These are phyloP conservation scores for Colletotrichum lentis DNA, from an alignment of 2,329 filamentous ascomycete species.

Conservation along the genomic window DNA sequence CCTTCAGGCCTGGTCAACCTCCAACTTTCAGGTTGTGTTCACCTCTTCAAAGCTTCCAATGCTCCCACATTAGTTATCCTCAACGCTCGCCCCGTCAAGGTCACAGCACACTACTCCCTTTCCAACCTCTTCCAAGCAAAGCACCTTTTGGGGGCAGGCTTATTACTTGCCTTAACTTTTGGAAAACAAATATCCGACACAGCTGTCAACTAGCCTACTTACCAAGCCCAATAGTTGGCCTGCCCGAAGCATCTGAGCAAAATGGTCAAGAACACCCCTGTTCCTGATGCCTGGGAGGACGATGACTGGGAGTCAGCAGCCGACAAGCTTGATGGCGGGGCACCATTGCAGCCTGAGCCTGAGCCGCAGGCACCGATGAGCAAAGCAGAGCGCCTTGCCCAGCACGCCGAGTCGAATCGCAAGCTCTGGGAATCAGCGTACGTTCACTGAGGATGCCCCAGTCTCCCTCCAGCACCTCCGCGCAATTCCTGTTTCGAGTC, in stretches of 20 bases:
- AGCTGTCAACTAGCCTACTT: not conserved
- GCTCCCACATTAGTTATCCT: slow-evolving; percentile 16
- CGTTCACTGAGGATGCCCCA: slow-evolving; percentile 42
- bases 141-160: not conserved
- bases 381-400: slow-evolving; percentile 79
- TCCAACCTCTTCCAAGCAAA: not conserved
- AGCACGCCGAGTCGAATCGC: slow-evolving; percentile 83
- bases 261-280: slow-evolving; percentile 58
- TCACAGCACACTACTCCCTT: slow-evolving; percentile 10
- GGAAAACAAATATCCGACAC: not conserved
- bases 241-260: slow-evolving; percentile 40
- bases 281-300: slow-evolving; percentile 87
- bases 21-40: not conserved
- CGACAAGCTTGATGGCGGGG: slow-evolving; percentile 61
- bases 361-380: slow-evolving; percentile 59
- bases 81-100: slow-evolving; percentile 15
- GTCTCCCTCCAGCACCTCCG: not conserved
- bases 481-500: not conserved
- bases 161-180: not conserved
- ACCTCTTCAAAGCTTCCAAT: slow-evolving; percentile 9
- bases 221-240: not conserved
- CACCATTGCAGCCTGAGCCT: slow-evolving; percentile 46
- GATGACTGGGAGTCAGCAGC: slow-evolving; percentile 86
- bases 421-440: slow-evolving; percentile 92
- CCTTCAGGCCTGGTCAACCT: not conserved